Percentiles rank a stretch among this genome's conserved stretches.
Evolutionary conservation across 768 basidiomycete genomes (phyloP).

Genomic region (Pleurotus salmoneostramineus): DNA sequence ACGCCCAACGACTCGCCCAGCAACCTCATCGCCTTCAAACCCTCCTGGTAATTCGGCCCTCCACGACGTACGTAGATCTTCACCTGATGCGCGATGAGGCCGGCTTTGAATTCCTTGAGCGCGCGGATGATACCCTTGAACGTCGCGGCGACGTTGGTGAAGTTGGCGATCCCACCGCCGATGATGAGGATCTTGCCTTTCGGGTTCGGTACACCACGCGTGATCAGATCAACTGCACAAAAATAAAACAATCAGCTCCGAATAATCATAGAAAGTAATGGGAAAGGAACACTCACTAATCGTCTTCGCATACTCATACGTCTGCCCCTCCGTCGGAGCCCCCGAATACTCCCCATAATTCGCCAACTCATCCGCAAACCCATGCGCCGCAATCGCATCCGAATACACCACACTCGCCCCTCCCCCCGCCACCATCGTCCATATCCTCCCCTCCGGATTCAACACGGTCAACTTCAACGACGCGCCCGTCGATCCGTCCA

Average conservation of each 20-base stretch:
- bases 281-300: slow-evolving; percentile 56
- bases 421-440: slow-evolving; percentile 99
- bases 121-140: slow-evolving; percentile 99
- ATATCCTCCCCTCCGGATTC: slow-evolving; percentile 91
- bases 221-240: slow-evolving; percentile 79
- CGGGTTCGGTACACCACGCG: slow-evolving; percentile 76
- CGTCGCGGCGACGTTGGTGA: slow-evolving; percentile 97
- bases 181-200: slow-evolving; percentile 99
- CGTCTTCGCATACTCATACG: slow-evolving; percentile 99
- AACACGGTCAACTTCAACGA: slow-evolving; percentile 97
- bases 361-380: slow-evolving; percentile 95
- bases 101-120: slow-evolving; percentile 87
- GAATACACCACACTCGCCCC: slow-evolving; percentile 70
- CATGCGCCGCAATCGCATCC: slow-evolving; percentile 86
- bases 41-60: slow-evolving; percentile 98
- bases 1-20: slow-evolving; percentile 97
- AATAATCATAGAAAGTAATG: too few relatives aligned
- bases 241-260: neutral
- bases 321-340: slow-evolving; percentile 96
- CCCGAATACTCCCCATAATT: slow-evolving; percentile 99
- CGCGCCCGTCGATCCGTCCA: slow-evolving; percentile 95
- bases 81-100: slow-evolving; percentile 79
- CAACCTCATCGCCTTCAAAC: slow-evolving; percentile 95
- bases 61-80: slow-evolving; percentile 97
- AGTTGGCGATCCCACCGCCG: slow-evolving; percentile 99